phyloP scores from a whole-genome alignment of 2,329 filamentous ascomycete species.

The Orbilia oligospora region DNA sequence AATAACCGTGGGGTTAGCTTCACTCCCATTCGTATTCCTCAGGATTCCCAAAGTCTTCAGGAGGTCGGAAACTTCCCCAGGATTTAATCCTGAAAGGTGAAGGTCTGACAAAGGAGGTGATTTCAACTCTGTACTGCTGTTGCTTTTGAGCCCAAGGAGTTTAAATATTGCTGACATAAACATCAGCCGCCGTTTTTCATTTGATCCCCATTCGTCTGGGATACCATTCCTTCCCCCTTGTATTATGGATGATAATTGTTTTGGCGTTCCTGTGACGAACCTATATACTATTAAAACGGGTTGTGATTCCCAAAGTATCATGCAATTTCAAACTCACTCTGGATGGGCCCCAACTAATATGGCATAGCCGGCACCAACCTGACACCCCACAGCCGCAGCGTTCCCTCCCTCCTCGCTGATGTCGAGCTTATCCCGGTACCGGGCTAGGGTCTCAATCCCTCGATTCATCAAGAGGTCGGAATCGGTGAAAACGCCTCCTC shows the following conservation, averaged over 20 bases:
- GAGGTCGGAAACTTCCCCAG: conserved; percentile 77
- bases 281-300: conserved; percentile 68
- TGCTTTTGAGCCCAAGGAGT: conserved; percentile 86
- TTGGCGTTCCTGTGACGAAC: conserved; percentile 85
- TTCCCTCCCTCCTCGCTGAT: conserved; percentile 82
- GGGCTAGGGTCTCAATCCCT: conserved; percentile 85
- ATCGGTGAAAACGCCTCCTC: conserved; percentile 92
- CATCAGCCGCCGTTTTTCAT: conserved; percentile 78
- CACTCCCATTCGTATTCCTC: background rate
- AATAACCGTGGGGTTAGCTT: background rate
- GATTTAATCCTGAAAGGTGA: conserved; percentile 81
- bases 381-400: conserved; percentile 87
- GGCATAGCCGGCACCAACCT: conserved; percentile 82
- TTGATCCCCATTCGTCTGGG: conserved; percentile 76
- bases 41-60: conserved; percentile 66
- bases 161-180: conserved; percentile 85
- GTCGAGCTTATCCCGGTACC: conserved; percentile 80
- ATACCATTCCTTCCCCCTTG: conserved; percentile 69
- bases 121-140: conserved; percentile 64
- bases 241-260: conserved; percentile 73
- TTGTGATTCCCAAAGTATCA: conserved; percentile 49
- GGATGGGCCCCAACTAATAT: conserved; percentile 91
- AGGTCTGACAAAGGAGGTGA: conserved; percentile 80
- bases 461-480: conserved; percentile 74
- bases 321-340: conserved; percentile 75